Percentiles rank a stretch among this genome's conserved stretches.
These are phyloP conservation scores for Tricholomella constricta DNA, from an alignment of 768 basidiomycete species.

Conservation along the genomic window DNA sequence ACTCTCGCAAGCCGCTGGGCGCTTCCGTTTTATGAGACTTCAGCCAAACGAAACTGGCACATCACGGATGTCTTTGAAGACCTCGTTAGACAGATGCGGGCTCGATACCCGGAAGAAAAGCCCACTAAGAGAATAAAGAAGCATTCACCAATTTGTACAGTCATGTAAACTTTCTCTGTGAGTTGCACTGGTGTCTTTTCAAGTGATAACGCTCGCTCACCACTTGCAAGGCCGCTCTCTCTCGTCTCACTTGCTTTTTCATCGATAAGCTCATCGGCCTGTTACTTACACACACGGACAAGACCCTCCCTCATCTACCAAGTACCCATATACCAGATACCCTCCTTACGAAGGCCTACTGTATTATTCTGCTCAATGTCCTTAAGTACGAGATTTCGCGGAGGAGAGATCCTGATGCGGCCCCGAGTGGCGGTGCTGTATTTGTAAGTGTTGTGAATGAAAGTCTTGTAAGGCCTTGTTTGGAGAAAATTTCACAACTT, in stretches of 20 bases:
- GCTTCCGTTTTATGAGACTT: conserved; percentile 84
- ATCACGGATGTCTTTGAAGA: conserved; percentile 78
- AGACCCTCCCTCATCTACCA: conserved; percentile 16
- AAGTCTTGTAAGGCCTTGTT: conserved; percentile 13
- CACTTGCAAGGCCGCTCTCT: background rate
- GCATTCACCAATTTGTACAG: conserved; percentile 35
- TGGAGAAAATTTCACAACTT: conserved; percentile 23
- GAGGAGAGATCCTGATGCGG: too few relatives aligned
- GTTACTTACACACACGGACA: conserved; percentile 16
- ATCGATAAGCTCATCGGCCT: background rate
- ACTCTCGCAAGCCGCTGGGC: conserved; percentile 65
- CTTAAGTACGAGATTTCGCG: background rate
- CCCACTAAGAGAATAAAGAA: conserved; percentile 39
- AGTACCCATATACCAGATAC: conserved; percentile 21
- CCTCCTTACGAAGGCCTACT: conserved; percentile 13
- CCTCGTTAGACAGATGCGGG: conserved; percentile 73
- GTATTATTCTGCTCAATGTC: conserved; percentile 13
- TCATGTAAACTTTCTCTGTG: conserved; percentile 39
- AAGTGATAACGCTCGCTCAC: background rate
- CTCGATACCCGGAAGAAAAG: conserved; percentile 54
- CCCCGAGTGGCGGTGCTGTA: conserved; percentile 22
- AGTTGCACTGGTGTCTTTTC: conserved; percentile 6
- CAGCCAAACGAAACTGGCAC: conserved; percentile 85
- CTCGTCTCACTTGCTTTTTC: conserved; percentile 4
- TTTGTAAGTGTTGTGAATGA: conserved; percentile 26